Percentiles rank a stretch among this genome's conserved stretches.
Conservation (phyloP, 805 yeast genomes). For the Jamesozyma lodderae region DNA sequence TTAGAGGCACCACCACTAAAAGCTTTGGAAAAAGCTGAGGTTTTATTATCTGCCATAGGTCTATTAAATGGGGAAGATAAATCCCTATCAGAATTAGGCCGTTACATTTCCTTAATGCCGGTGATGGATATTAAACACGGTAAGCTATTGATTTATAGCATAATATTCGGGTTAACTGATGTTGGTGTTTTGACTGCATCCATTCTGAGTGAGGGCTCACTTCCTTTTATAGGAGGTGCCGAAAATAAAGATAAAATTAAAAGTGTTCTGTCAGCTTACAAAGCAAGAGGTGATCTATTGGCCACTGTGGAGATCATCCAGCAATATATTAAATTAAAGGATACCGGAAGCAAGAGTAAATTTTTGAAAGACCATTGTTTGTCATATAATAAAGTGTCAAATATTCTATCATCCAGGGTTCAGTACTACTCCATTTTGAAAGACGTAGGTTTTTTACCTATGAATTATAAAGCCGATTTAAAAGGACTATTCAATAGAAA, state of each 20-base stretch:
- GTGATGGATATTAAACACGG: constrained; percentile 77
- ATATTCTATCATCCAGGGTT: constrained; percentile 57
- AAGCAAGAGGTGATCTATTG: constrained; percentile 59
- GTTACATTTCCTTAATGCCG: constrained; percentile 71
- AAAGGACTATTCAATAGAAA: constrained; percentile 41
- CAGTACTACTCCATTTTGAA: constrained; percentile 65
- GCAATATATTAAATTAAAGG: constrained; percentile 36
- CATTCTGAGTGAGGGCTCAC: constrained; percentile 54
- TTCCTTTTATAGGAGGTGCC: constrained; percentile 54
- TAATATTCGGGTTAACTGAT: constrained; percentile 76
- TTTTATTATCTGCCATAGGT: constrained; percentile 57
- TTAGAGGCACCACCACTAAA: constrained; percentile 65
- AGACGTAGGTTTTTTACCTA: constrained; percentile 70
- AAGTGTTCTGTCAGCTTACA: constrained; percentile 26
- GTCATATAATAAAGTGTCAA: constrained; percentile 57
- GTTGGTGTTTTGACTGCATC: constrained; percentile 75
- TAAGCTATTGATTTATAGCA: constrained; percentile 67
- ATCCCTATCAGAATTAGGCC: constrained; percentile 65
- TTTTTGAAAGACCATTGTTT: constrained; percentile 51
- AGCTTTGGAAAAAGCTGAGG: constrained; percentile 34
- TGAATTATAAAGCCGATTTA: constrained; percentile 34
- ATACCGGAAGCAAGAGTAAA: constrained; percentile 26
- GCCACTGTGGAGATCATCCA: constrained; percentile 54
- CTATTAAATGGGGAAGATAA: constrained; percentile 44
- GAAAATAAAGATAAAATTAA: constrained; percentile 63